These are phyloP conservation scores for Seiridium unicorne DNA, from an alignment of 2,329 filamentous ascomycete genomes.

Conservation along the genomic window DNA sequence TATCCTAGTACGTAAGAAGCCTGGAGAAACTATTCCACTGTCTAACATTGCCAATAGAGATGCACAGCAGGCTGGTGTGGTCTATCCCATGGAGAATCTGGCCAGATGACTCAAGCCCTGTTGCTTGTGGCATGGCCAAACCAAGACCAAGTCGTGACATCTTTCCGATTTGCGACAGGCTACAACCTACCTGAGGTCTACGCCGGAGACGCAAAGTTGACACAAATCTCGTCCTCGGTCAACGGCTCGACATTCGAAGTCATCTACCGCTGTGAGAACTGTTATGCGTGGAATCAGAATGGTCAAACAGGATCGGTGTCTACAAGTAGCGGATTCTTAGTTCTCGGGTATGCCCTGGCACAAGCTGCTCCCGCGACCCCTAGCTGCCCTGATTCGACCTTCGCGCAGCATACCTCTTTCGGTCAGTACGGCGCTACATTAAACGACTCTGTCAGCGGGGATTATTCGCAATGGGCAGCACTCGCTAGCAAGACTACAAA, in stretches of 20 bases:
- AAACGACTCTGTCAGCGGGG: conserved; percentile 26
- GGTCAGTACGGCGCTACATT: conserved; percentile 49
- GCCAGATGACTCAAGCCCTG: conserved; percentile 30
- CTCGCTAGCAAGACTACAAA: conserved; percentile 38
- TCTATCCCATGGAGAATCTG: conserved; percentile 27
- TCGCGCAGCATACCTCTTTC: conserved; percentile 54
- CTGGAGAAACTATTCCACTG: conserved; percentile 10
- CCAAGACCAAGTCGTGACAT: conserved; percentile 52
- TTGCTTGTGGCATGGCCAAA: conserved; percentile 55
- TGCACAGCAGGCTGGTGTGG: conserved; percentile 29
- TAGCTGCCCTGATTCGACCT: conserved; percentile 38
- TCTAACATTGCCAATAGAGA: conserved; percentile 16
- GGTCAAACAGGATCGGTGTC: conserved; percentile 40
- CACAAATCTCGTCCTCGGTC: conserved; percentile 57
- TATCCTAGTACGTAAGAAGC: conserved; percentile 21
- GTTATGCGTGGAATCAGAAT: conserved; percentile 54
- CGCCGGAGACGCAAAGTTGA: conserved; percentile 60
- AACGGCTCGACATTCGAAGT: conserved; percentile 59
- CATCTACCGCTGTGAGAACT: conserved; percentile 63
- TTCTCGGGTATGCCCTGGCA: conserved; percentile 56
- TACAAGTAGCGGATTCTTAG: conserved; percentile 40
- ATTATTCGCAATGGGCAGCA: conserved; percentile 41
- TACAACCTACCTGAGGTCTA: conserved; percentile 61
- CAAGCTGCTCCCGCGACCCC: conserved; percentile 39
- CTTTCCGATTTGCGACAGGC: conserved; percentile 56